phyloP scores from a whole-genome alignment of 768 basidiomycete species.

The Mycena filopes region DNA sequence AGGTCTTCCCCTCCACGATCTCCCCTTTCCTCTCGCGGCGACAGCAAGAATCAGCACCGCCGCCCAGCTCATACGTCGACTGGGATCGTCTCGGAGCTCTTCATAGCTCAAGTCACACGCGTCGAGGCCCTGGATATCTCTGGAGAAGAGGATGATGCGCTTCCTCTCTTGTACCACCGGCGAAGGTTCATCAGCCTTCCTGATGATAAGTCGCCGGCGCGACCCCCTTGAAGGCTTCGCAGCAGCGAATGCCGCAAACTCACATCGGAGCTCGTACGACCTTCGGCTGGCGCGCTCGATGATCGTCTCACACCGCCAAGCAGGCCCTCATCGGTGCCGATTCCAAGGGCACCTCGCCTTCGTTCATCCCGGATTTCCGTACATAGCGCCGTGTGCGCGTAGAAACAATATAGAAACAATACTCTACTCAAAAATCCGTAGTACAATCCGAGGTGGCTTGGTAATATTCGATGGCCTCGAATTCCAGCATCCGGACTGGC shows the following conservation, averaged over 20 bases:
- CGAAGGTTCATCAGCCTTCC: constrained; percentile 62
- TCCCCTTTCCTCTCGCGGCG: constrained; percentile 49
- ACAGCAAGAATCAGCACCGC: constrained; percentile 26
- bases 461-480: constrained; percentile 33
- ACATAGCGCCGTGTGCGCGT: constrained; percentile 1
- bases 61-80: constrained; percentile 22
- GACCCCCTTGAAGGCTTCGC: constrained; percentile 1
- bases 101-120: constrained; percentile 80
- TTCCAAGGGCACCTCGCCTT: background rate
- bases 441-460: constrained; percentile 2
- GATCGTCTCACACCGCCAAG: background rate
- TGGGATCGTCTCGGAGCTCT: constrained; percentile 70
- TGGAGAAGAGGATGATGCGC: constrained; percentile 42
- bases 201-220: background rate
- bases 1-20: constrained; percentile 70
- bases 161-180: constrained; percentile 73
- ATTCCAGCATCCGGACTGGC: constrained; percentile 39
- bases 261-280: background rate
- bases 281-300: background rate
- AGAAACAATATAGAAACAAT: background rate
- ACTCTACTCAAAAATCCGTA: constrained; percentile 15
- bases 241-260: too few relatives aligned
- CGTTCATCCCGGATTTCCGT: background rate
- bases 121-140: constrained; percentile 53
- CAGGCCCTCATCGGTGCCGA: background rate